Percentiles rank a stretch among this genome's conserved stretches.
Evolutionary conservation across 208 protist genomes (phyloP).

Genomic region (Acanthamoeba sp.): DNA sequence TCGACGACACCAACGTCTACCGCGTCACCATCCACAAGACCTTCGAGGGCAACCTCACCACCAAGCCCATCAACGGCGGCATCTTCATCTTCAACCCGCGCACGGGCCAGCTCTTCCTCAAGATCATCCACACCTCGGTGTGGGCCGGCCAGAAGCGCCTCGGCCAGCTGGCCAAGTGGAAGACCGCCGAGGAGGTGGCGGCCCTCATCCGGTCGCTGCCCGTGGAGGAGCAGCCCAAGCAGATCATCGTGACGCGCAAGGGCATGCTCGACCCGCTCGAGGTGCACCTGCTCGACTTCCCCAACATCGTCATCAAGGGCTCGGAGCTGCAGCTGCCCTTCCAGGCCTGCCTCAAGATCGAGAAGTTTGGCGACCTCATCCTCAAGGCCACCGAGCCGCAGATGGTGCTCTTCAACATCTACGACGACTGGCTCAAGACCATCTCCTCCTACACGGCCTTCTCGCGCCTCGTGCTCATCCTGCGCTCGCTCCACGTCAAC

Average conservation of each 20-base stretch:
- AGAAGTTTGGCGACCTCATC: constrained; percentile 99
- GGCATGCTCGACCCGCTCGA: constrained; percentile 98
- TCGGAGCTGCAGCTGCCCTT: constrained; percentile 99
- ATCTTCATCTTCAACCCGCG: constrained; percentile 99
- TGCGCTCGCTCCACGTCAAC: constrained; percentile 99
- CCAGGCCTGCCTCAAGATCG: constrained; percentile 98
- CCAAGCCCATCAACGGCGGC: constrained; percentile 93
- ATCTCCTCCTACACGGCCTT: constrained; percentile 99
- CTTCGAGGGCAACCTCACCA: constrained; percentile 98
- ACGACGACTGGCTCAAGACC: constrained; percentile 99
- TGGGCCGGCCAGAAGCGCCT: constrained; percentile 99
- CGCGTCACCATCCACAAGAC: constrained; percentile 99
- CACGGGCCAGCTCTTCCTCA: constrained; percentile 99
- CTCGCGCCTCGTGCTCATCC: constrained; percentile 99
- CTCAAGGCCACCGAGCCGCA: constrained; percentile 99
- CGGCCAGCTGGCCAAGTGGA: constrained; percentile 99
- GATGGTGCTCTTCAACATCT: constrained; percentile 99
- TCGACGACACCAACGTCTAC: constrained; percentile 99
- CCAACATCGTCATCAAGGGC: constrained; percentile 99
- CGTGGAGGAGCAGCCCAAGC: constrained; percentile 99
- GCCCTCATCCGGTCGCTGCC: constrained; percentile 99
- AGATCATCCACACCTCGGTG: constrained; percentile 99
- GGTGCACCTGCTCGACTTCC: constrained; percentile 96
- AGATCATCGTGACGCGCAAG: constrained; percentile 99
- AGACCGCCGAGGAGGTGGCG: constrained; percentile 99